Evolutionary conservation across 1,139 yeast species (phyloP).

Genomic region (Zygosaccharomyces sapae): DNA sequence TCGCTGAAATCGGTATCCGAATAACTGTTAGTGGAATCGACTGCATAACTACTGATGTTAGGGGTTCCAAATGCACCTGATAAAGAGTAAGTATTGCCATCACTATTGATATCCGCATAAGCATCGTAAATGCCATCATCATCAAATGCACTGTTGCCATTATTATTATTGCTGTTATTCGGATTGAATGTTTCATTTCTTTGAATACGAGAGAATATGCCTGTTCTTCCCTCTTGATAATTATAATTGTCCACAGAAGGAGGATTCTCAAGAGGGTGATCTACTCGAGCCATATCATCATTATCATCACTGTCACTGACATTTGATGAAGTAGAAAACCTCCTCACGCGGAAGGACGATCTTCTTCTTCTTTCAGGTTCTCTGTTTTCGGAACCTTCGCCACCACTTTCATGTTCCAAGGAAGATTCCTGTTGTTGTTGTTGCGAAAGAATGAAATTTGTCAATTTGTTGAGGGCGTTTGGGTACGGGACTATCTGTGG

Average conservation of each 20-base stretch:
- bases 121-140: conserved; percentile 24
- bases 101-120: conserved; percentile 19
- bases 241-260: conserved; percentile 18
- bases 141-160: conserved; percentile 13
- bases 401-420: not conserved
- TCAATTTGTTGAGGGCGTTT: conserved; percentile 24
- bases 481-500: conserved; percentile 36
- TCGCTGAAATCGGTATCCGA: conserved; percentile 23
- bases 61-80: conserved; percentile 15
- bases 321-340: conserved; percentile 32
- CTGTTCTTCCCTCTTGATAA: conserved; percentile 14
- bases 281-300: conserved; percentile 18
- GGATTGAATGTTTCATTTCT: not conserved
- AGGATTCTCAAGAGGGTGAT: conserved; percentile 13
- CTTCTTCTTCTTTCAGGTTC: conserved; percentile 9
- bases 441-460: conserved; percentile 16
- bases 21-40: conserved; percentile 7
- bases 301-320: conserved; percentile 16
- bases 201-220: conserved; percentile 9
- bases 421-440: conserved; percentile 7
- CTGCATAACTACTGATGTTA: conserved; percentile 10
- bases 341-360: conserved; percentile 28
- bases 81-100: conserved; percentile 11
- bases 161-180: conserved; percentile 2
- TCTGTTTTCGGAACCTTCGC: conserved; percentile 1